Evolutionary conservation across 345 rosid species (phyloP).

Genomic region (Passiflora organensis): DNA sequence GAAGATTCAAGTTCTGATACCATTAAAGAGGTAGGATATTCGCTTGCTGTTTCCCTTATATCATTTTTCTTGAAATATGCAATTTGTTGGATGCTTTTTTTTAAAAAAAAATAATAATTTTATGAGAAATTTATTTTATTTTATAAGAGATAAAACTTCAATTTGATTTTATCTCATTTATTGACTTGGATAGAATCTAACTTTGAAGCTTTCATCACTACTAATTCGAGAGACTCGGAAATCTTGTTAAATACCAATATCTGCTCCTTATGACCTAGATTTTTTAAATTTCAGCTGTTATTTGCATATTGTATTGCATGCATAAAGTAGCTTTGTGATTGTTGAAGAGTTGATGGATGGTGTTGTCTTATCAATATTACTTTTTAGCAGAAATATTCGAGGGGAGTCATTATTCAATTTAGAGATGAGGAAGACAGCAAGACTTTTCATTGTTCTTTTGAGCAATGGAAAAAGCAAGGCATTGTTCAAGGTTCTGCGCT

Average conservation of each 20-base stretch:
- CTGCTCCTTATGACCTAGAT: no score
- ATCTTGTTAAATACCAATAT: no score
- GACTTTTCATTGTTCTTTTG: constrained; percentile 69
- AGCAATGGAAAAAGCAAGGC: constrained; percentile 69
- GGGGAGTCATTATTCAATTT: constrained; percentile 59
- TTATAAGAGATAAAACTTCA: background rate
- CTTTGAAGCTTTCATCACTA: no score
- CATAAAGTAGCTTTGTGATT: constrained; percentile 5
- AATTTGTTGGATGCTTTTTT: no score
- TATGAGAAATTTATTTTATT: no score
- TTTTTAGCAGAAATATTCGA: constrained; percentile 62
- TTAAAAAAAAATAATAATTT: no score
- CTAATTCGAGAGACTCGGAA: no score
- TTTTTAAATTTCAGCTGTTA: no score
- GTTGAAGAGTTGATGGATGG: constrained; percentile 19
- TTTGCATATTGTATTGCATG: background rate
- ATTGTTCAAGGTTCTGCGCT: constrained; percentile 54
- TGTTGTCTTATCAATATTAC: constrained; percentile 21
- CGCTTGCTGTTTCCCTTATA: background rate
- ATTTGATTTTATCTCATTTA: background rate
- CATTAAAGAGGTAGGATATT: constrained; percentile 49
- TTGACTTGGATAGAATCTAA: background rate
- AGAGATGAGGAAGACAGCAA: constrained; percentile 70
- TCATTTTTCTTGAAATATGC: no score
- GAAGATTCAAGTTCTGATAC: constrained; percentile 29